Percentiles rank a stretch among this genome's conserved stretches.
Conservation (phyloP, 2,329 filamentous ascomycete genomes). For the Sporothrix schenckii region DNA sequence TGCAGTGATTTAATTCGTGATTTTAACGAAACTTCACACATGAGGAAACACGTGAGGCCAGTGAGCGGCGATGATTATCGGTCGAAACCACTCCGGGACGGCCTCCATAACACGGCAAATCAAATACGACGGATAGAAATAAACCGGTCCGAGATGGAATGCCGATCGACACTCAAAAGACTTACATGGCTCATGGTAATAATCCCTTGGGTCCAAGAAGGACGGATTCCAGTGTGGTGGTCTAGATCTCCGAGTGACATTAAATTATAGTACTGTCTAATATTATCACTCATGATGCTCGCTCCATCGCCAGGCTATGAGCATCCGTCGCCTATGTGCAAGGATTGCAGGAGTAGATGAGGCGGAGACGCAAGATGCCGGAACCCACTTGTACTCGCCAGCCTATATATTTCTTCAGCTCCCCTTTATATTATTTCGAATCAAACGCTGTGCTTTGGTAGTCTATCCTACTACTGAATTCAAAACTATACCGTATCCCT, state of each 20-base stretch:
- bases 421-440: not conserved
- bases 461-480: too few species aligned
- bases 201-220: too few species aligned
- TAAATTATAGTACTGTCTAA: too few species aligned
- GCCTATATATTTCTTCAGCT: not conserved
- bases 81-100: not conserved
- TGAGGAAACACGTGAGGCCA: not conserved
- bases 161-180: too few species aligned
- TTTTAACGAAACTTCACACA: not conserved
- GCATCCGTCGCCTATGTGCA: not conserved
- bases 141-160: not conserved
- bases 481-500: too few species aligned
- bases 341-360: not conserved
- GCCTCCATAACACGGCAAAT: not conserved
- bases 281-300: too few species aligned
- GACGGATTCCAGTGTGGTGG: too few species aligned
- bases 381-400: not conserved
- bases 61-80: not conserved
- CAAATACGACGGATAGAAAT: not conserved
- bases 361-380: not conserved
- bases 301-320: too few species aligned
- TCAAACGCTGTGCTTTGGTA: too few species aligned
- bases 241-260: too few species aligned
- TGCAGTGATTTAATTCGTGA: too few species aligned
- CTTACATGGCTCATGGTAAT: too few species aligned